These are phyloP conservation scores for Diutina sp. DNA, from an alignment of 1,139 yeast species.

Conservation along the genomic window DNA sequence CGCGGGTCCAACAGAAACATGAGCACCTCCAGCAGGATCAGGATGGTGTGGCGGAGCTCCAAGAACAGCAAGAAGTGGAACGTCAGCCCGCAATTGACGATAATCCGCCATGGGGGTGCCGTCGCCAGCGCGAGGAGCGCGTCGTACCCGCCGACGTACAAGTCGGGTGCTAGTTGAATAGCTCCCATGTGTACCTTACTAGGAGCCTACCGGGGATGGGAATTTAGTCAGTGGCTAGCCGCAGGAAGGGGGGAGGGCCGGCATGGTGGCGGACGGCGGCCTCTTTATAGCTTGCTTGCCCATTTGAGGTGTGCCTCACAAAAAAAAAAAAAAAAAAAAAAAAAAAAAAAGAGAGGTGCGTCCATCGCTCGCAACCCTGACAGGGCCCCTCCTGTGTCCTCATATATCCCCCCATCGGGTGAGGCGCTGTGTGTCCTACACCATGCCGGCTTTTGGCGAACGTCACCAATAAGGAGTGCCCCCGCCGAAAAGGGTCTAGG, in stretches of 20 bases:
- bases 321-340: background rate
- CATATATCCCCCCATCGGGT: background rate
- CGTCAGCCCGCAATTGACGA: slow-evolving; percentile 29
- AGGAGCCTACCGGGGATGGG: background rate
- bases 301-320: background rate
- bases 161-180: slow-evolving; percentile 6
- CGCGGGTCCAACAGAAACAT: slow-evolving; percentile 27
- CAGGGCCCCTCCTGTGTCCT: background rate
- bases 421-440: background rate
- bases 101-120: slow-evolving; percentile 17
- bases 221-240: background rate
- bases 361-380: background rate
- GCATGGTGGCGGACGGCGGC: background rate
- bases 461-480: background rate
- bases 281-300: background rate
- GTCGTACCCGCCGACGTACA: slow-evolving; percentile 5
- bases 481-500: background rate
- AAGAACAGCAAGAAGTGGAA: slow-evolving; percentile 16
- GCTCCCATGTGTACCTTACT: background rate
- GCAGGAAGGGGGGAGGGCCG: background rate
- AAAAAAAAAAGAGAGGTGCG: background rate
- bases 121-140: slow-evolving; percentile 4
- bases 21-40: slow-evolving; percentile 26
- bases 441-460: background rate
- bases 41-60: slow-evolving; percentile 8